A percentile compares a stretch with the other conserved stretches of the same genome.
phyloP scores from a whole-genome alignment of 1,284 basidiomycete species.

The Apiotrichum mycotoxinovorans region DNA sequence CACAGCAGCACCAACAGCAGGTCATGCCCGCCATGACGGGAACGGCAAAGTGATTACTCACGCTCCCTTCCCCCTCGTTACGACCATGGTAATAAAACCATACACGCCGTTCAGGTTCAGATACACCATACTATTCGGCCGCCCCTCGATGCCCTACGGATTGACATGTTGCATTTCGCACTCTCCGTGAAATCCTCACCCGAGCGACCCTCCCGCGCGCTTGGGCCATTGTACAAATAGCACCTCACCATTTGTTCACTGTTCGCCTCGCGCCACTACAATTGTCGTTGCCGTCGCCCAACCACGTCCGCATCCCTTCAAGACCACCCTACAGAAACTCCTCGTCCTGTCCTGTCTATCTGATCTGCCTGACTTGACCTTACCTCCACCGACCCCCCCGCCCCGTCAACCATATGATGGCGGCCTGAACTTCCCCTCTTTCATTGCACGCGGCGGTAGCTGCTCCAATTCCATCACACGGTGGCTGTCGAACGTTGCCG shows the following conservation, averaged over 20 bases:
- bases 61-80: neutral
- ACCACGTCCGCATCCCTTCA: neutral
- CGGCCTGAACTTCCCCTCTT: too few species aligned
- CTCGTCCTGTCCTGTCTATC: neutral
- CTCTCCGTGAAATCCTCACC: neutral
- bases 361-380: neutral
- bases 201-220: neutral
- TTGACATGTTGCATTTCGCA: neutral
- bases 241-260: neutral
- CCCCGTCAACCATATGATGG: too few species aligned
- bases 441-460: neutral
- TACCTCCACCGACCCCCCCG: neutral
- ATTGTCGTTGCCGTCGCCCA: neutral
- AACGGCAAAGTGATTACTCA: neutral
- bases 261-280: neutral
- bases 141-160: neutral
- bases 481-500: neutral
- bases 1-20: neutral
- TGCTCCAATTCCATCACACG: neutral
- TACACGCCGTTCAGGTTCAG: neutral
- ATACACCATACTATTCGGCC: neutral
- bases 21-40: neutral
- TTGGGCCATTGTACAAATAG: conserved; percentile 3
- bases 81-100: neutral
- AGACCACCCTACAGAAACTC: neutral